Conservation (phyloP, 768 basidiomycete species). For the Hypholoma sublateritium region DNA sequence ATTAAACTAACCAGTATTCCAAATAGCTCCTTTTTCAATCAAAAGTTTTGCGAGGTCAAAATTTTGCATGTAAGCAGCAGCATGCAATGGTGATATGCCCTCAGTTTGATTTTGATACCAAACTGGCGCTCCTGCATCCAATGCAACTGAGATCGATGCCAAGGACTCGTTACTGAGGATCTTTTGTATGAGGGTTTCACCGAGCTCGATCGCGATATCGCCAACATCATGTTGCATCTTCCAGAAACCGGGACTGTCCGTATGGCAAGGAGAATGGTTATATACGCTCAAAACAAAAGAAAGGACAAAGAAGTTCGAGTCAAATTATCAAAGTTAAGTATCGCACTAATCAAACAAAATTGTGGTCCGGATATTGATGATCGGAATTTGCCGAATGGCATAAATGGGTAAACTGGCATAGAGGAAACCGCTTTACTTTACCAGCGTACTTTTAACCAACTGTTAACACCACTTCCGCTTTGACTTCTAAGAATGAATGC, state of each 20-base stretch:
- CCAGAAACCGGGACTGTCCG: too few relatives aligned
- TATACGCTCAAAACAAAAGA: slow-evolving; percentile 1
- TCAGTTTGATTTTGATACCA: slow-evolving; percentile 88
- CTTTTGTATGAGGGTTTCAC: slow-evolving; percentile 56
- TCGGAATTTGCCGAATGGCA: too few relatives aligned
- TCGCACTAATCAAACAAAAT: too few relatives aligned
- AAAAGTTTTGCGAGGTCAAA: slow-evolving; percentile 62
- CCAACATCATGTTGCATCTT: slow-evolving; percentile 30
- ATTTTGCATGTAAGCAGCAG: slow-evolving; percentile 76
- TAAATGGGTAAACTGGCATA: too few relatives aligned
- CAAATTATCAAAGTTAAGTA: too few relatives aligned
- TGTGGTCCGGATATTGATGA: too few relatives aligned
- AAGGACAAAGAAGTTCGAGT: too few relatives aligned
- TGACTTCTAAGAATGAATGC: too few relatives aligned
- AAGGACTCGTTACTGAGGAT: slow-evolving; percentile 52
- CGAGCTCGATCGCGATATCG: slow-evolving; percentile 50
- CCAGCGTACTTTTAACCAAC: too few relatives aligned
- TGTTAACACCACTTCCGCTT: too few relatives aligned
- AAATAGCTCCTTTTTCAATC: slow-evolving; percentile 81
- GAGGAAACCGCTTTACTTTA: too few relatives aligned
- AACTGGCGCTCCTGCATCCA: slow-evolving; percentile 71
- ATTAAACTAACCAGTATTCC: slow-evolving; percentile 74
- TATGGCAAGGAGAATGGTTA: neutral
- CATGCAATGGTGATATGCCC: slow-evolving; percentile 84
- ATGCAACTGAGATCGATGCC: slow-evolving; percentile 44